phyloP scores from a whole-genome alignment of 2,329 filamentous ascomycete species.

The Hypoxylon sp. region DNA sequence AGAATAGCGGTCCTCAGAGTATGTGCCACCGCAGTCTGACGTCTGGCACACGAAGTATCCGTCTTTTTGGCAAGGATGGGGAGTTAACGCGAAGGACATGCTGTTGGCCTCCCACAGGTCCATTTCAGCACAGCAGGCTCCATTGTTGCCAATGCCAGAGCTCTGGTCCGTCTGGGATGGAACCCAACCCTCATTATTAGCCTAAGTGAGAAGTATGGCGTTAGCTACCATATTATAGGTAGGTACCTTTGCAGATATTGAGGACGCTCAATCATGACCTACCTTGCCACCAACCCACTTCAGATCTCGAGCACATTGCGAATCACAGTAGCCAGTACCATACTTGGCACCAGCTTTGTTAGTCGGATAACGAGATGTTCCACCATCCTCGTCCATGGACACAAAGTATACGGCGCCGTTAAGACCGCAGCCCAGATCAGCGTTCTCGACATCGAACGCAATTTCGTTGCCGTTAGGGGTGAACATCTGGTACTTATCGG shows the following conservation, averaged over 20 bases:
- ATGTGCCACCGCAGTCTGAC: slow-evolving; percentile 62
- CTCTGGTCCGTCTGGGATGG: slow-evolving; percentile 63
- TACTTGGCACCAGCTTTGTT: slow-evolving; percentile 66
- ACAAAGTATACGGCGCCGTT: slow-evolving; percentile 73
- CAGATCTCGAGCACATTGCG: slow-evolving; percentile 63
- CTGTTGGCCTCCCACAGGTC: slow-evolving; percentile 73
- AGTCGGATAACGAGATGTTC: slow-evolving; percentile 60
- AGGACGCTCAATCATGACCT: slow-evolving; percentile 21
- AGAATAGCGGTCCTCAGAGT: slow-evolving; percentile 63
- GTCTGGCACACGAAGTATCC: slow-evolving; percentile 63
- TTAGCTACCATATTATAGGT: slow-evolving; percentile 4
- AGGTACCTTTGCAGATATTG: neutral
- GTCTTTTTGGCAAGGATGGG: slow-evolving; percentile 68
- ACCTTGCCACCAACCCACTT: slow-evolving; percentile 67
- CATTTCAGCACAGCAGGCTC: slow-evolving; percentile 71
- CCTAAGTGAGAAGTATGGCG: slow-evolving; percentile 43
- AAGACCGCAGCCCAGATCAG: slow-evolving; percentile 69
- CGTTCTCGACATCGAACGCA: slow-evolving; percentile 74
- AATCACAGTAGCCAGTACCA: slow-evolving; percentile 69
- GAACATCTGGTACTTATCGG: slow-evolving; percentile 70
- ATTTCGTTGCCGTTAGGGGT: slow-evolving; percentile 72
- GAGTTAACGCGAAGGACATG: slow-evolving; percentile 70
- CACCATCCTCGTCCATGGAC: slow-evolving; percentile 68
- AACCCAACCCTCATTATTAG: slow-evolving; percentile 63
- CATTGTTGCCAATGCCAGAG: slow-evolving; percentile 62